Percentiles rank a stretch among this genome's conserved stretches.
phyloP scores from a whole-genome alignment of 1,284 basidiomycete species.

The Ganoderma leucocontextum region DNA sequence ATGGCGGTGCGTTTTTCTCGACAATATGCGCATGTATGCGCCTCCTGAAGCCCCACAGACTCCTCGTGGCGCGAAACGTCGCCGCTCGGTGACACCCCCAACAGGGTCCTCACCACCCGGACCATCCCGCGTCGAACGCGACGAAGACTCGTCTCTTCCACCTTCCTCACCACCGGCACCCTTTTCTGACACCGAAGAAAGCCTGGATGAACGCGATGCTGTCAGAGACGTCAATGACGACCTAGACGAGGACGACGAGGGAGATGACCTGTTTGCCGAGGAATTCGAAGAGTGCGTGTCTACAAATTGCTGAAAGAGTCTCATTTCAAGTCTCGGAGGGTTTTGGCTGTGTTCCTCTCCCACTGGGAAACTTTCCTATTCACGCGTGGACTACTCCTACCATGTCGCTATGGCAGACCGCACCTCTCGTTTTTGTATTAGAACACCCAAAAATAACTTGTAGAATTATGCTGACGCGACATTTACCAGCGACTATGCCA shows the following conservation, averaged over 20 bases:
- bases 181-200: conserved; percentile 90
- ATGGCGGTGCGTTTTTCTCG: conserved; percentile 24
- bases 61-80: conserved; percentile 62
- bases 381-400: background rate
- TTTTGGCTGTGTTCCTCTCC: background rate
- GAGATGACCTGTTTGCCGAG: conserved; percentile 94
- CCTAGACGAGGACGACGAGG: conserved; percentile 83
- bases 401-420: background rate
- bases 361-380: background rate
- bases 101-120: conserved; percentile 62
- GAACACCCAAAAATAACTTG: too few relatives aligned
- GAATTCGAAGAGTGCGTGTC: conserved; percentile 74
- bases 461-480: background rate
- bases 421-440: background rate
- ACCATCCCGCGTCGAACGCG: conserved; percentile 56
- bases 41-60: conserved; percentile 23
- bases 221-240: conserved; percentile 75
- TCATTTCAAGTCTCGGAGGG: background rate
- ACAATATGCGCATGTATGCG: background rate
- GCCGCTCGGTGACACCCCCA: conserved; percentile 65
- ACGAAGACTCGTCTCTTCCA: conserved; percentile 76
- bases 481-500: conserved; percentile 83
- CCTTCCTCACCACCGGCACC: conserved; percentile 85
- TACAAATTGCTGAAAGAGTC: background rate
- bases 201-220: conserved; percentile 77